phyloP scores from a whole-genome alignment of 257 asterid species.

The Striga asiatica region DNA sequence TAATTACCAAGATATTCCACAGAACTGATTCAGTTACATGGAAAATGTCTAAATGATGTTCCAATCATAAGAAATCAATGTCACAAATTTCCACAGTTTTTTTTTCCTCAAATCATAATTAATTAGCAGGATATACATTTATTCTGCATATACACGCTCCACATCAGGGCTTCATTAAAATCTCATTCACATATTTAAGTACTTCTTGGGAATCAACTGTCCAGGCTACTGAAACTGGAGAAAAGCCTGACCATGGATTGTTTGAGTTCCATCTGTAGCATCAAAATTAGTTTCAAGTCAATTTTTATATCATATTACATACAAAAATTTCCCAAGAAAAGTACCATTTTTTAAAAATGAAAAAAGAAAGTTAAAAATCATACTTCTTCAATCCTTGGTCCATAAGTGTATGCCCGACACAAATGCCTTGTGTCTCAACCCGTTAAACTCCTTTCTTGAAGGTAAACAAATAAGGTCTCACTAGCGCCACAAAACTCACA shows the following conservation, averaged over 20 bases:
- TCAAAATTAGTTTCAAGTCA: conserved; percentile 7
- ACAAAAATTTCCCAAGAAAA: not conserved
- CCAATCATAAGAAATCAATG: conserved; percentile 2
- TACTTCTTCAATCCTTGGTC: conserved; percentile 83
- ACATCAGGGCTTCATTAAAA: conserved; percentile 54
- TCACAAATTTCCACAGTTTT: not conserved
- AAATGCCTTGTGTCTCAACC: conserved; percentile 94
- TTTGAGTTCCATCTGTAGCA: conserved; percentile 79
- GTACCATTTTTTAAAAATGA: not conserved
- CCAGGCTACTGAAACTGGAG: conserved; percentile 94
- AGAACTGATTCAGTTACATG: not conserved
- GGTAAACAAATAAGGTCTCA: conserved; percentile 83
- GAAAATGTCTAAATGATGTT: conserved; percentile 2
- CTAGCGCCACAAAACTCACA: conserved; percentile 71
- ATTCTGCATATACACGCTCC: no score
- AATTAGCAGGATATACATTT: conserved; percentile 17
- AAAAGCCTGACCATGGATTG: conserved; percentile 73
- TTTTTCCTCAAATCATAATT: conserved; percentile 10
- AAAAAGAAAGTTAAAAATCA: not conserved
- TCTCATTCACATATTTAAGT: conserved; percentile 36
- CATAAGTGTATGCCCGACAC: conserved; percentile 79
- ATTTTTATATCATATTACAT: not conserved
- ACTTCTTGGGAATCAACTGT: conserved; percentile 65
- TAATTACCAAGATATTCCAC: not conserved
- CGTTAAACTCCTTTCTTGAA: conserved; percentile 90